These are phyloP conservation scores for Leishmania mexicana DNA, from an alignment of 208 protist genomes.

Conservation along the genomic window DNA sequence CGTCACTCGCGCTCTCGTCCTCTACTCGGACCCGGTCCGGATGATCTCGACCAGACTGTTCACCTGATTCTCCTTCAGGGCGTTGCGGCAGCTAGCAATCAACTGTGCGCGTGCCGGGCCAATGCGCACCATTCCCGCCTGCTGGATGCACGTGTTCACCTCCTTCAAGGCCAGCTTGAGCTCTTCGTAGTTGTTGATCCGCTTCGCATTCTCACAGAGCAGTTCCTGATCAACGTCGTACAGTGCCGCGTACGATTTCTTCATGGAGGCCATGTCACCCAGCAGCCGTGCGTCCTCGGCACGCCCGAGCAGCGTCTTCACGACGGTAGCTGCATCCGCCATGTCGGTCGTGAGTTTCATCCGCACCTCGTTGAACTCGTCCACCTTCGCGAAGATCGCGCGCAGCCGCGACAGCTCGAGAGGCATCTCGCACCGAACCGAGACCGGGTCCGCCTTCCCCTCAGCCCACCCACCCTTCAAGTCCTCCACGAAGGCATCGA, in stretches of 20 bases:
- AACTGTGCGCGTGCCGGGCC: conserved; percentile 60
- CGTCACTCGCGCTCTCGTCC: not conserved
- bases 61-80: conserved; percentile 84
- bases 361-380: conserved; percentile 85
- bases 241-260: conserved; percentile 75
- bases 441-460: conserved; percentile 17
- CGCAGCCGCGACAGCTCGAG: conserved; percentile 63
- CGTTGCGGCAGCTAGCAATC: conserved; percentile 79
- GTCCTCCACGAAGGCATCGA: conserved; percentile 77
- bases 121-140: conserved; percentile 83
- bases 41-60: conserved; percentile 86
- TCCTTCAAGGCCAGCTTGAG: conserved; percentile 87
- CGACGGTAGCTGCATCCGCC: conserved; percentile 83
- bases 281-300: conserved; percentile 94
- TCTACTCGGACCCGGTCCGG: conserved; percentile 48
- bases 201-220: conserved; percentile 93
- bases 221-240: conserved; percentile 91
- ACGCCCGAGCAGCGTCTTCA: conserved; percentile 92
- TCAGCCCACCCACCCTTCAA: conserved; percentile 41
- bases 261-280: conserved; percentile 81
- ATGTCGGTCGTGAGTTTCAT: conserved; percentile 93
- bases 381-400: conserved; percentile 71
- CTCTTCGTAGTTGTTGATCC: conserved; percentile 91
- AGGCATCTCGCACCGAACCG: conserved; percentile 77
- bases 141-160: conserved; percentile 94